Evolutionary conservation across 2,329 filamentous ascomycete species (phyloP).

Genomic region (Hortaea werneckii): DNA sequence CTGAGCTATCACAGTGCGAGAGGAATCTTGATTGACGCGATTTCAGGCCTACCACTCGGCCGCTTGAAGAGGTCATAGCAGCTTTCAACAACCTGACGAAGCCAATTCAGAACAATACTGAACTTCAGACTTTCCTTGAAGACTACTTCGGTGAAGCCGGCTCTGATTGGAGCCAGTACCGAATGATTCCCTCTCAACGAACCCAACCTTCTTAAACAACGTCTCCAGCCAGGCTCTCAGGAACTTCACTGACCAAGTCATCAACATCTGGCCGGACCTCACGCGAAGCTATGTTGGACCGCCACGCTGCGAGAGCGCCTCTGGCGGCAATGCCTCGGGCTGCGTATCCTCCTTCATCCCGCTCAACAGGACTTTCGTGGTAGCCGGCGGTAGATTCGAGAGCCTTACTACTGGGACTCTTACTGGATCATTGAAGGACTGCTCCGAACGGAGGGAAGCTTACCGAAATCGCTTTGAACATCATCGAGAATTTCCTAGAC

Average conservation of each 20-base stretch:
- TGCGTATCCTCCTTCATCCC: slow-evolving; percentile 58
- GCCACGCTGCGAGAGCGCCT: neutral
- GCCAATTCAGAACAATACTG: slow-evolving; percentile 54
- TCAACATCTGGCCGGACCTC: slow-evolving; percentile 59
- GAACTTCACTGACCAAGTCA: slow-evolving; percentile 54
- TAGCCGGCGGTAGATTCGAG: slow-evolving; percentile 61
- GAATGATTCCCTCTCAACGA: slow-evolving; percentile 41
- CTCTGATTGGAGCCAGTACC: slow-evolving; percentile 48
- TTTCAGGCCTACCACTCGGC: slow-evolving; percentile 43
- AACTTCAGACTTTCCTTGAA: slow-evolving; percentile 51
- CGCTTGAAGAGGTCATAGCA: slow-evolving; percentile 49
- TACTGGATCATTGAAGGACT: slow-evolving; percentile 60
- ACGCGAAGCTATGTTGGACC: slow-evolving; percentile 49
- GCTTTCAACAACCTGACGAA: slow-evolving; percentile 51
- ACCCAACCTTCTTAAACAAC: slow-evolving; percentile 48
- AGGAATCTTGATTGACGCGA: neutral
- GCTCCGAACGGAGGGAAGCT: slow-evolving; percentile 53
- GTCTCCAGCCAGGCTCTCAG: slow-evolving; percentile 49
- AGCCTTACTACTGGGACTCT: slow-evolving; percentile 63
- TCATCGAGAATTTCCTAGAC: slow-evolving; percentile 61
- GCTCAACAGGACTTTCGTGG: slow-evolving; percentile 57
- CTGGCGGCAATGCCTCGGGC: slow-evolving; percentile 40
- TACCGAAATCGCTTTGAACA: slow-evolving; percentile 53
- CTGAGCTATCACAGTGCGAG: neutral
- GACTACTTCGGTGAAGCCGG: slow-evolving; percentile 55